These are phyloP conservation scores for Tricholoma hemisulphureum DNA, from an alignment of 768 basidiomycete genomes.

Conservation along the genomic window DNA sequence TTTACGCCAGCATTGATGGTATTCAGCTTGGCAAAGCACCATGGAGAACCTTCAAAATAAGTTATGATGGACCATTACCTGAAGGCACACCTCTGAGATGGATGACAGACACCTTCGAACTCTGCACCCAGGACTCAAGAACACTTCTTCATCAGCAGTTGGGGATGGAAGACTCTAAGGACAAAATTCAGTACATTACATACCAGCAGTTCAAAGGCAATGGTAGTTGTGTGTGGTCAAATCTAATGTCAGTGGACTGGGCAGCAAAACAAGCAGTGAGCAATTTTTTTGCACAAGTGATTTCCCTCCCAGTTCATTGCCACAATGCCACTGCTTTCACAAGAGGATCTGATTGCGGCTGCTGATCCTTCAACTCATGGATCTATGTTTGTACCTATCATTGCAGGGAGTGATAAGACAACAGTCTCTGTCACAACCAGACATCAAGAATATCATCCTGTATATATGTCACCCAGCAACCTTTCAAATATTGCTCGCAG, in stretches of 20 bases:
- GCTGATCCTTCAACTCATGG: conserved; percentile 25
- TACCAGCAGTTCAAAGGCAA: background rate
- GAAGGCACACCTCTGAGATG: background rate
- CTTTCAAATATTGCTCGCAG: conserved; percentile 27
- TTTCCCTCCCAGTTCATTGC: background rate
- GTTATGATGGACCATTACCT: background rate
- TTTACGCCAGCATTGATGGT: background rate
- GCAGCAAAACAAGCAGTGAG: background rate
- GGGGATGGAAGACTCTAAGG: background rate
- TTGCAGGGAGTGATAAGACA: conserved; percentile 41
- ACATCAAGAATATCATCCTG: conserved; percentile 37
- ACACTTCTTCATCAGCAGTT: background rate
- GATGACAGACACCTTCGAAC: background rate
- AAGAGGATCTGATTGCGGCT: background rate
- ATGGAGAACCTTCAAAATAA: background rate
- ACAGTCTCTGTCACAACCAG: conserved; percentile 41
- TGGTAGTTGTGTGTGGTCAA: background rate
- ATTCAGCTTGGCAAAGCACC: background rate
- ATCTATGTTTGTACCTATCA: conserved; percentile 28
- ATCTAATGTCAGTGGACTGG: background rate
- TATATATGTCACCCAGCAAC: conserved; percentile 31
- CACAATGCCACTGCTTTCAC: background rate
- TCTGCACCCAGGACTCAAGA: background rate
- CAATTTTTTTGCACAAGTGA: background rate
- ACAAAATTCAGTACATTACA: background rate